Base-by-base conservation (phyloP, 345 rosid genomes). In the Orychophragmus violaceus region DNA sequence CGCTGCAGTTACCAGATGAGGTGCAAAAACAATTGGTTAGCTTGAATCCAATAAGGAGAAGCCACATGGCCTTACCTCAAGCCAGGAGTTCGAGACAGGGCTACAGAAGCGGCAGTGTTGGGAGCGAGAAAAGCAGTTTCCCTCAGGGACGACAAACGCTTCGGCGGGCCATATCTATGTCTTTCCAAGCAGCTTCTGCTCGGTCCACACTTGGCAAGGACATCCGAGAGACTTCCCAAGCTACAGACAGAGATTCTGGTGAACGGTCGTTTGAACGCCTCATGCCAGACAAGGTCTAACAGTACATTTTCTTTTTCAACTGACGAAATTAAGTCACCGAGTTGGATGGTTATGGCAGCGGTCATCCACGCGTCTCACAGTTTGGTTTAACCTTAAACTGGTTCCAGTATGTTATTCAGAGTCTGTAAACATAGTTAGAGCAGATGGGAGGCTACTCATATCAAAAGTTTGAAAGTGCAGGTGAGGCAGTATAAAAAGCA, bases 1-100 rank as follows among this genome's bases (percentile, higher is more conserved):
- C 91, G 0, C 61, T 91, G 24, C 78, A 87, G 64, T 71, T 91
- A 30, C 91, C 97, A 0, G 80, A 79, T 9, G 91, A 88, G 17
- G 76, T 82, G 25, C 71, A 83, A 22, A 80, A 28, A 62, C 76
- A 76, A 67, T 17, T 77, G 37, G 71, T 78, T 37, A 73, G 57
- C 48, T 62, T 78, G 23, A 57, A 62, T 11, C 59, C 42, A 13
- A 62, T 71, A 3, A 54, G 74, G 19, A 83, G 66, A 78, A 83
- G 85, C 44, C 79, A 79, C 28, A 81, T 59, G 75, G 78, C 77
- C 21, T 82, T 88, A 32, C 84, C 93, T 0, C 60, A 79, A 45
- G 88, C 52, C 4, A 78, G 79, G 63, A 91, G 96, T 63, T 62
- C 82, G 29, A 83, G 83, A 61, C 69, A 70, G 36, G 88, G 89